Base-by-base conservation (phyloP, 306 rosid species). In the Cercis canadensis region DNA sequence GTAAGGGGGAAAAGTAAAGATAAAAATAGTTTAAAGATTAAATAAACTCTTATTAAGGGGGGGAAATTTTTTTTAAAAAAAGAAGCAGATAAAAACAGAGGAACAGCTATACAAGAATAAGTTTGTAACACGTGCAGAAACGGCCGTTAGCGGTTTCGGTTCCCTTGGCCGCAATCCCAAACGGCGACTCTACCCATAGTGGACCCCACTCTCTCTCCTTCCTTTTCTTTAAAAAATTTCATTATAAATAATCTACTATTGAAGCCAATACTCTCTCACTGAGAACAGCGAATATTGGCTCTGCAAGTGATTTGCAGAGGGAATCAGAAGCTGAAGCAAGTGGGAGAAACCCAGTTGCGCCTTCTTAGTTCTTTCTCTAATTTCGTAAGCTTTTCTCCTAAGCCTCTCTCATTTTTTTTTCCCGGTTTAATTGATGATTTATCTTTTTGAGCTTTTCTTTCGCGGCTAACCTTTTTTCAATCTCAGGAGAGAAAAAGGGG, bases 61-160 rank as follows among this genome's bases (percentile, higher is more conserved):
- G 3, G 5, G 44, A 24, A 8, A 10, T 44, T 14, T 3, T 46
- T n/a, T n/a, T n/a, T 5, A 8, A 14, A 31, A 12, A 32, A 17
- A 31, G 43, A 33, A 18, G 2, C 19, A 4, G 12, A 5, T 9
- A 34, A 18, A 44, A 53, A 15, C 24, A 17, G 40, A 44, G 12
- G 13, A 36, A 49, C 57, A 44, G 51, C 15, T 19, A 6, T 2
- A 37, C 5, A 47, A 7, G 11, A 21, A 56, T 29, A 2, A 59
- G 64, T 41, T 66, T 65, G 76, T 0, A 74, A 70, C 92, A 83
- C 87, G 86, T 83, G 82, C 69, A 6, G 57, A 72, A 59, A 72
- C 78, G 67, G 78, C 58, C 64, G 73, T 77, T 31, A 60, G 65
- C 76, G n/a, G 77, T 69, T 80, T 78, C 36, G 70, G 83, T 43